Evolutionary conservation across 495 filamentous ascomycete genomes (phyloP).

Genomic region (Emericellopsis terricola): DNA sequence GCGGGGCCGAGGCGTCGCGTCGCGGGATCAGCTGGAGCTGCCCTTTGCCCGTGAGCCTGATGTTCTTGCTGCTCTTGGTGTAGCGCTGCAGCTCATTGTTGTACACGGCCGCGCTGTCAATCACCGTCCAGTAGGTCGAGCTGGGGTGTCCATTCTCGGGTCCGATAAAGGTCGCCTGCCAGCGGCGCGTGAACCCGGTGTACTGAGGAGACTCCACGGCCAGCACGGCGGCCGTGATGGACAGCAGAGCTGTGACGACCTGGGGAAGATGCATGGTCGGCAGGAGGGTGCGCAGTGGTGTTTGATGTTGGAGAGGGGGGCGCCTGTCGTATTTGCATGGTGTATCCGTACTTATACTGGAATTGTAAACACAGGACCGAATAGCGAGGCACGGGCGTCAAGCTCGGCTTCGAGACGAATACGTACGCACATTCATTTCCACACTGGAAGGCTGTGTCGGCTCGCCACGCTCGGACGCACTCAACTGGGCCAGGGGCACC

Average conservation of each 20-base stretch:
- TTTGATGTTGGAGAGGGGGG: not conserved
- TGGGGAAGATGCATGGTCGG: not conserved
- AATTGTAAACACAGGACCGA: no score
- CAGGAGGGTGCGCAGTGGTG: not conserved
- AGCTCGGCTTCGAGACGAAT: no score
- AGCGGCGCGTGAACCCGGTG: constrained; percentile 14
- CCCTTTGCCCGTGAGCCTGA: constrained; percentile 20
- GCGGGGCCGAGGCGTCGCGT: constrained; percentile 9
- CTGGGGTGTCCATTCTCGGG: constrained; percentile 10
- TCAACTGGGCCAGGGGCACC: no score
- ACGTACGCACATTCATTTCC: no score
- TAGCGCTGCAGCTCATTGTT: constrained; percentile 29
- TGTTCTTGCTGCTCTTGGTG: constrained; percentile 14
- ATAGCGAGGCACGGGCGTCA: no score
- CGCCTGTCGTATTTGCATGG: no score
- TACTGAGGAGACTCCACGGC: constrained; percentile 16
- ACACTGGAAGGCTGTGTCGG: no score
- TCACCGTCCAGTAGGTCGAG: constrained; percentile 22
- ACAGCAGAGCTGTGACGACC: not conserved
- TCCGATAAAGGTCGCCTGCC: constrained; percentile 21
- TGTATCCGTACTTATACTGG: no score
- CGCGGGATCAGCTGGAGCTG: constrained; percentile 29
- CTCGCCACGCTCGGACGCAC: no score
- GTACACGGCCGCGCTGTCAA: constrained; percentile 13
- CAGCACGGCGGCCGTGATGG: not conserved